Evolutionary conservation across 768 basidiomycete species (phyloP), one percentile per base, ranked within the genome.

Genomic region (Candolleomyces efflorescens): DNA sequence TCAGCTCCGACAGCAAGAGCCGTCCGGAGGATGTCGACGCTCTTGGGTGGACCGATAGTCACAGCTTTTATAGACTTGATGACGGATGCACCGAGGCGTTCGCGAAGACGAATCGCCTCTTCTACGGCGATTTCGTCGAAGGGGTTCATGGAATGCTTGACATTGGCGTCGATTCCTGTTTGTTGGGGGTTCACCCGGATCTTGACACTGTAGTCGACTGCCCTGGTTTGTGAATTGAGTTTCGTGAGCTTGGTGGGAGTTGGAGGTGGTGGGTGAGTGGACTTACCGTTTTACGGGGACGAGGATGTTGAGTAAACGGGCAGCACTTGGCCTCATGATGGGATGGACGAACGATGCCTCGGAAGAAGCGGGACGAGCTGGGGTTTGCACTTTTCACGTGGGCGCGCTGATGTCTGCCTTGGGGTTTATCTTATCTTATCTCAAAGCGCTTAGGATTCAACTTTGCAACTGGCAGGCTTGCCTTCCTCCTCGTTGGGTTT

Each of bases 121-220:
- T 99, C 97, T 55, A 99, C 90, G 55, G 96, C 96, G 68, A 98
- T 98, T 75, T 99, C 97, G 70, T 98, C 96, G 67, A 98, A 98
- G 0, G 97, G 96, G 73, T 98, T 98, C 95, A 99, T 98, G 1
- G 94, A 95, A 75, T 99, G 97, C 81, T 99, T 99, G 64, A 97
- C 96, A 71, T 89, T 94, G 56, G 91, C 87, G 78, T 99, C 96
- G 43, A 99, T 85, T 13, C 94, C 97, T 37, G 94, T 97, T 68
- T 97, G 93, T 63, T 90, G 86, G 5, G 94, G 84, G 69, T 96
- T 96, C 51, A 99, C 93, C 53, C 96, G 90, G 75, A 99, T 97
- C 81, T 98, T 98, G 74, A 96, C 94, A 3, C 94, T 90, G 85
- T 92, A 99, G 76, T 98, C 97, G 53, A 99, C 90, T 53, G 91